A percentile compares a stretch with the other conserved stretches of the same genome.
Conservation (phyloP, 1,139 yeast genomes). For the Hemisphaericaspora subhashii region DNA sequence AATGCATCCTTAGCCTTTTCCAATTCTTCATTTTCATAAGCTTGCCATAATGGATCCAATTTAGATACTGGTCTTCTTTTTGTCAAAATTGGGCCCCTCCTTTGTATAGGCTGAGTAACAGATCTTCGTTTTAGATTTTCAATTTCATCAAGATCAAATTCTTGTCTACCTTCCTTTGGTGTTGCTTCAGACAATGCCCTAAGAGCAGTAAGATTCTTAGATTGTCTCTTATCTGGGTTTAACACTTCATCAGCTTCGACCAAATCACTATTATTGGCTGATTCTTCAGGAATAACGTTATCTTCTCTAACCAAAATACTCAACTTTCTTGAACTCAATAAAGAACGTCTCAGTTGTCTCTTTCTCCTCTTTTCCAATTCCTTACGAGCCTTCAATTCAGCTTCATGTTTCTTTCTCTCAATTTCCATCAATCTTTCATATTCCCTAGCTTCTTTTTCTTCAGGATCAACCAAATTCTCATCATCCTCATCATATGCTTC, state of each 20-base stretch:
- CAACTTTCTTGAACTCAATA: slow-evolving; percentile 41
- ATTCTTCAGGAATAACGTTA: slow-evolving; percentile 8
- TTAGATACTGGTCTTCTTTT: slow-evolving; percentile 64
- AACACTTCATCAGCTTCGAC: slow-evolving; percentile 27
- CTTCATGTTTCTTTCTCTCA: slow-evolving; percentile 52
- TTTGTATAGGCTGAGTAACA: slow-evolving; percentile 43
- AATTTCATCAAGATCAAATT: slow-evolving; percentile 41
- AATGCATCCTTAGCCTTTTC: slow-evolving; percentile 46
- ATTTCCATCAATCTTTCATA: slow-evolving; percentile 51
- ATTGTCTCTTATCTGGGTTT: slow-evolving; percentile 46
- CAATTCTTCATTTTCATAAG: slow-evolving; percentile 49
- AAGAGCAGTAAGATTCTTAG: slow-evolving; percentile 24
- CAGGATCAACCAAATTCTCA: slow-evolving; percentile 48
- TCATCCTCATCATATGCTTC: slow-evolving; percentile 58
- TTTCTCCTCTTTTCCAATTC: slow-evolving; percentile 48
- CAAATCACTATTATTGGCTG: slow-evolving; percentile 32
- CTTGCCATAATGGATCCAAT: slow-evolving; percentile 63
- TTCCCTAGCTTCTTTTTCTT: slow-evolving; percentile 50
- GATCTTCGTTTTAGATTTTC: slow-evolving; percentile 48
- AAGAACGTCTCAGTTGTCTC: slow-evolving; percentile 45
- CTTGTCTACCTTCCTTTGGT: slow-evolving; percentile 20
- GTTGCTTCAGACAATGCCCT: slow-evolving; percentile 42
- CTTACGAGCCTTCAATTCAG: slow-evolving; percentile 44
- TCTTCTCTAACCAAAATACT: slow-evolving; percentile 40
- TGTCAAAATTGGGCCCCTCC: slow-evolving; percentile 44